Evolutionary conservation across 139 green algal genomes (phyloP), one percentile per base, ranked within the genome.

Genomic region (Chlamydomonas asymmetrica): DNA sequence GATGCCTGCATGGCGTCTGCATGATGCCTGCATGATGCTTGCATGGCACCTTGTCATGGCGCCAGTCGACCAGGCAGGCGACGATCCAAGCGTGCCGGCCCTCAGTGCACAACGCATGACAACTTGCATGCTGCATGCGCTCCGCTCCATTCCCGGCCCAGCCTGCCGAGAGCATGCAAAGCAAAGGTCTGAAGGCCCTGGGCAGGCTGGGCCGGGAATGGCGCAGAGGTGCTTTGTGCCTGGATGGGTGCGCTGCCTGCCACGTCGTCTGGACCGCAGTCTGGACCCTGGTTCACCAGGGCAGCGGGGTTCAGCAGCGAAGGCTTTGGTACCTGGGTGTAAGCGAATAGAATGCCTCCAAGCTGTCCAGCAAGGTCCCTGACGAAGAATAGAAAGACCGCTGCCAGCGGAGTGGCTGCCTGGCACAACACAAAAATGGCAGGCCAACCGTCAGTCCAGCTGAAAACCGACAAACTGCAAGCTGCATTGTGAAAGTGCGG

Each of bases 301-400:
- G n/a, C n/a, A n/a, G n/a, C n/a, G n/a, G n/a, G n/a, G n/a, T n/a
- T n/a, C n/a, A n/a, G n/a, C n/a, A n/a, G n/a, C n/a, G n/a, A n/a
- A n/a, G 48, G 13, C 20, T 31, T 4, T 1, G 57, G 0, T 43
- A 86, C 87, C 82, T 90, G 77, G 8, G 52, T 63, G 34, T 76
- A 81, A 0, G 88, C 88, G 78, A 96, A 95, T 4, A 88, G 18
- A 32, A 95, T 80, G 31, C 89, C 90, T 0, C 85, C 90, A 10
- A 91, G 29, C 88, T 93, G 92, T 29, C 87, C 88, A 22, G 81
- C 72, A 23, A 93, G 31, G 74, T 97, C 92, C 23, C 87, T 68
- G 43, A 93, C 10, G 35, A 93, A 91, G 61, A 92, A 94, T 57
- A 90, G 80, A 64, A 90, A 86, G 0, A 89, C 78, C 7, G 88